Evolutionary conservation across 116 monocot genomes (phyloP).

Genomic region (Zostera marina): DNA sequence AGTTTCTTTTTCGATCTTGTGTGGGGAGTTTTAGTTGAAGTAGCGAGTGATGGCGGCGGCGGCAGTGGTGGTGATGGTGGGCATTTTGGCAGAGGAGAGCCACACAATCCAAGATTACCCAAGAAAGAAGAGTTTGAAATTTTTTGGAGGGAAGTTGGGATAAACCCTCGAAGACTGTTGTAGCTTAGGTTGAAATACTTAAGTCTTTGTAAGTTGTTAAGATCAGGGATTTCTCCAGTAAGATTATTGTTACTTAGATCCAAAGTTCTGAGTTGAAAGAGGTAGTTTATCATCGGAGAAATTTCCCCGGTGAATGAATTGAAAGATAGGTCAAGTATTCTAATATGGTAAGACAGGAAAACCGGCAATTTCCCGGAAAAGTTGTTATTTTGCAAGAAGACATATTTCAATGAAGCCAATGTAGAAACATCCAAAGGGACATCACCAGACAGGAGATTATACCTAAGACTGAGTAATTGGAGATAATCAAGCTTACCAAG

Average conservation of each 20-base stretch:
- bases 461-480: conserved; percentile 55
- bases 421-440: conserved; percentile 52
- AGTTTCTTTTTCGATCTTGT: conserved; percentile 37
- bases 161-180: conserved; percentile 64
- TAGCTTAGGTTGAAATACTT: conserved; percentile 63
- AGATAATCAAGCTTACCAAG: conserved; percentile 67
- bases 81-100: conserved; percentile 25
- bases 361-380: conserved; percentile 43
- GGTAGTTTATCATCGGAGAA: conserved; percentile 22
- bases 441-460: conserved; percentile 35
- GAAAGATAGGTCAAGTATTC: conserved; percentile 50
- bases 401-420: conserved; percentile 42
- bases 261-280: conserved; percentile 42
- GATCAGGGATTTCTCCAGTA: conserved; percentile 50
- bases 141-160: conserved; percentile 48
- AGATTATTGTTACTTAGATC: conserved; percentile 61
- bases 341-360: conserved; percentile 33
- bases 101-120: conserved; percentile 56
- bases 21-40: background rate
- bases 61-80: conserved; percentile 8
- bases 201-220: conserved; percentile 31
- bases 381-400: conserved; percentile 73
- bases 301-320: conserved; percentile 59
- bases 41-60: too few relatives aligned
- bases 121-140: conserved; percentile 53